Percentiles rank a stretch among this genome's conserved stretches.
Conservation (phyloP, 1,139 yeast species). For the Sugiyamaella castrensis region DNA sequence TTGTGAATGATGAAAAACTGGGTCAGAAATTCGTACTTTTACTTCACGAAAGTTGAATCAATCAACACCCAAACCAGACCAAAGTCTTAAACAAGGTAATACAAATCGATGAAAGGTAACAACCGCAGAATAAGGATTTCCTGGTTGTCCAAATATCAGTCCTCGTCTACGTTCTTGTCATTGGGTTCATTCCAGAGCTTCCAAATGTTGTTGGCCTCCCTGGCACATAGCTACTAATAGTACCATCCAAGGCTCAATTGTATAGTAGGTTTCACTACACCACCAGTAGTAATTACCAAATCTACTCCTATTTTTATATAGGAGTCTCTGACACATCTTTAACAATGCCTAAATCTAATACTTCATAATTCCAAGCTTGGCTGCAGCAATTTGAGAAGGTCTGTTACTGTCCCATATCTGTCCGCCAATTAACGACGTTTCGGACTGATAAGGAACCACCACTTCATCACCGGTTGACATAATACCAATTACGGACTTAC, state of each 20-base stretch:
- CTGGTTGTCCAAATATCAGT: slow-evolving; percentile 49
- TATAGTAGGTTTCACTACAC: slow-evolving; percentile 49
- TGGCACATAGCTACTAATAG: slow-evolving; percentile 50
- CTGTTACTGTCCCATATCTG: slow-evolving; percentile 50
- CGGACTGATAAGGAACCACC: slow-evolving; percentile 34
- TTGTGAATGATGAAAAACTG: slow-evolving; percentile 43
- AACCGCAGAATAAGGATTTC: slow-evolving; percentile 52
- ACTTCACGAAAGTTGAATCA: slow-evolving; percentile 34
- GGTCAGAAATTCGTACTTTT: slow-evolving; percentile 34
- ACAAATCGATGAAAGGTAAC: slow-evolving; percentile 49
- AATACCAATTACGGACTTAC: slow-evolving; percentile 45
- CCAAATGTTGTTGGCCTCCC: slow-evolving; percentile 57
- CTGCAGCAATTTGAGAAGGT: slow-evolving; percentile 43
- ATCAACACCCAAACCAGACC: slow-evolving; percentile 32
- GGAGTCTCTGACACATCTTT: slow-evolving; percentile 35
- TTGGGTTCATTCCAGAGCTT: slow-evolving; percentile 35
- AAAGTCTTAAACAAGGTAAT: slow-evolving; percentile 42
- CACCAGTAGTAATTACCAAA: slow-evolving; percentile 49
- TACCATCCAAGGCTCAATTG: slow-evolving; percentile 43
- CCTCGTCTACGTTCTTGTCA: slow-evolving; percentile 17
- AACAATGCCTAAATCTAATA: slow-evolving; percentile 46
- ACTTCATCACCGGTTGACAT: slow-evolving; percentile 52
- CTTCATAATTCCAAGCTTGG: slow-evolving; percentile 36
- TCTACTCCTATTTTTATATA: slow-evolving; percentile 33
- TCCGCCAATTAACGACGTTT: slow-evolving; percentile 33